Evolutionary conservation across 805 yeast genomes (phyloP), one percentile per base, ranked within the genome.

Genomic region (Candida sakaeoensis): DNA sequence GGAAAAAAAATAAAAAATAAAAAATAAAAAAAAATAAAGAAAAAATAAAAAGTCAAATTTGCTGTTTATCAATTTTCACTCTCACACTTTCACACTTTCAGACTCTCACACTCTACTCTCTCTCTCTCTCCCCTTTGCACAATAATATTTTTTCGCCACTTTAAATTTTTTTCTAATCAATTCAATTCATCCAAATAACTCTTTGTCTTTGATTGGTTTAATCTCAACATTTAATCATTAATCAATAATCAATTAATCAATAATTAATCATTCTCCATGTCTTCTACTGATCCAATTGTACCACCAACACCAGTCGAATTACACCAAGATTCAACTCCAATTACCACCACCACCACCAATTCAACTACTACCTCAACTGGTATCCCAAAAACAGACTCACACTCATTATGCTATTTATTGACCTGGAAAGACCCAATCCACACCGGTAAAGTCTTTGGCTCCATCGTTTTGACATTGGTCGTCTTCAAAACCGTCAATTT

Each of bases 381-480:
- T 6, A 22, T 7, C 9, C n/a, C 19, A 10, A 33, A 33, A 12
- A n/a, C 36, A 7, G 21, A 33, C 16, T 23, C 36, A n/a, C 28
- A 33, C 15, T 32, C 45, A 13, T 41, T 41, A 19, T 49, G 58
- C 49, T 49, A 52, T 29, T 67, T 85, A 49, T 68, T 86, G 45
- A 78, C 87, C 47, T 85, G 95, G 95, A 67, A 74, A 48, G 70
- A 82, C 57, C 93, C 97, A 31, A 68, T 74, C 48, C 73, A 74
- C 57, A 81, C 96, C 37, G 96, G 84, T 46, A 80, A 81, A 55
- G 79, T 83, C 33, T 77, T 88, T 51, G 93, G 84, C 32, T 70
- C 79, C 25, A 69, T 82, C 45, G 56, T 86, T 33, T 59, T 70
- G 21, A 61, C 72, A 19, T 66, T 85, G 55, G 48, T 82, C 39